Evolutionary conservation across 169 alveolate genomes (phyloP), one percentile per base, ranked within the genome.

Genomic region (Condylostoma magnum): DNA sequence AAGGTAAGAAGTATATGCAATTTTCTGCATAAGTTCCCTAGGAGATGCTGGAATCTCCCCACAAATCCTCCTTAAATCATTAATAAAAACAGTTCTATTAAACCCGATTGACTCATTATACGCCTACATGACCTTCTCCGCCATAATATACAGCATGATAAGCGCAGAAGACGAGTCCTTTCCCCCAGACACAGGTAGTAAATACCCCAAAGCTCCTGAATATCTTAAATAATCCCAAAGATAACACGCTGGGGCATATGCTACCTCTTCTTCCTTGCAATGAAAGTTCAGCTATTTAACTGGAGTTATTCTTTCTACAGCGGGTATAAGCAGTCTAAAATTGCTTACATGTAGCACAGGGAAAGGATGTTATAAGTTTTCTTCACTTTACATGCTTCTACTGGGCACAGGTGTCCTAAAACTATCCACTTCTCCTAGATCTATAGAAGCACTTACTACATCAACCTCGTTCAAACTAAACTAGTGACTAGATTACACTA

Each of bases 111-210:
- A 56, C 6, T 28, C 38, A 2, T 67, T 34, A 36, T 20, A 66
- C 41, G 36, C 1, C 12, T 33, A 47, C 18, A 43, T 34, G 10
- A 63, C 76, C 48, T 43, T 66, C 46, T 47, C 36, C 33, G 67
- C 47, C 85, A 70, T 70, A 48, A 28, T 44, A 10, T 27, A 41
- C 27, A 55, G 20, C 15, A 50, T 78, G 20, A 56, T 65, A 34
- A 57, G 37, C 3, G 60, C 77, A 27, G 91, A 57, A 8, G 91
- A 58, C 51, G 90, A 77, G 72, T 93, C 98, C 8, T 89, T 80
- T 0, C 97, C 98, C 6, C 98, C 98, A 22, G 96, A 87, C 27
- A 92, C 57, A 0, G 97, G 95, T n/a, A 94, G 58, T 75, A 92
- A 92, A 70, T 83, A 94, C 0, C 98, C 98, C 4, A 92, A 68